Evolutionary conservation across 2,329 filamentous ascomycete genomes (phyloP), one percentile per base, ranked within the genome.

Genomic region (Simplicillium sp.): DNA sequence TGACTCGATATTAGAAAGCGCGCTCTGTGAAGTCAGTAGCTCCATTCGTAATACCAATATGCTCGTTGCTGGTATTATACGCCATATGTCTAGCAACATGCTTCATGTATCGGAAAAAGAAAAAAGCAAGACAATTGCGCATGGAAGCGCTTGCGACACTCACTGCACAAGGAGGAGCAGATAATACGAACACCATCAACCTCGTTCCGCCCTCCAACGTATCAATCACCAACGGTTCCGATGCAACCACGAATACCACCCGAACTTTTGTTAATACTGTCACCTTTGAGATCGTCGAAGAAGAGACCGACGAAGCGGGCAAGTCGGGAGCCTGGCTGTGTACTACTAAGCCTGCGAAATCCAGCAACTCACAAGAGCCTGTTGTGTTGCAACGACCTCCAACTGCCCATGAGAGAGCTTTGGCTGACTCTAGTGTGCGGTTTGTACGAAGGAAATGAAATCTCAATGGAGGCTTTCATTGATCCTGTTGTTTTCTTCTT

Each of bases 41-140:
- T 2, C 52, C 56, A 3, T 51, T 60, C 7, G 46, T 54, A 15
- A 53, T 60, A 11, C 54, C 54, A 28, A 49, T 60, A 18, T 46
- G 54, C 28, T 49, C 51, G n/a, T 45, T 60, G 7, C 46, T 61
- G 2, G 45, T 49, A 7, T 34, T 59, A 13, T 61, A 60, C 40
- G 48, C 47, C 29, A 20, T 55, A 1, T 54, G 47, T n/a, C 39
- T 61, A 11, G 40, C 51, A 9, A 50, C 50, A 14, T 60, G 52
- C 33, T 45, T 59, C 29, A 37, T 49, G 20, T 53, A 53, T 44
- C 53, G 54, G 8, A 53, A 54, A 4, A 50, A 51, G 13, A 54
- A 46, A 42, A 53, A 44, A 34, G 43, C 44, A 13, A 54, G 48
- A 40, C 44, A 40, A 13, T 47, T 50, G 18, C 43, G 41, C 9